Evolutionary conservation across 83 land plant species (phyloP).

Genomic region (Isoetes engelmannii): DNA sequence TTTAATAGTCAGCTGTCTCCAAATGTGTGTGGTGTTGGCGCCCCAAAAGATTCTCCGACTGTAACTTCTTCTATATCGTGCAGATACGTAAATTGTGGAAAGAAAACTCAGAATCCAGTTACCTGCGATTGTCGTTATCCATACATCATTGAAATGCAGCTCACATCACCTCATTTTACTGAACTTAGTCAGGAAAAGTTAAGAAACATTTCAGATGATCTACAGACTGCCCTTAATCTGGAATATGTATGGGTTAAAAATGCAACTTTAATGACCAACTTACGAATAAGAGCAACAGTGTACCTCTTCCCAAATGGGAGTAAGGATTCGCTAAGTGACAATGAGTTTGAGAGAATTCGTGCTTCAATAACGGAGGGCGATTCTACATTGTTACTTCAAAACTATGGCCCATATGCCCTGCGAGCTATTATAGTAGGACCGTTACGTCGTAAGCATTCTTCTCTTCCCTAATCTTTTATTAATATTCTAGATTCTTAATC

Average conservation of each 20-base stretch:
- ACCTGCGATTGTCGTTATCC: constrained; percentile 1
- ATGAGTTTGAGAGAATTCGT: no score
- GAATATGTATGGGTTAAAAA: background rate
- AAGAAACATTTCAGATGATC: no score
- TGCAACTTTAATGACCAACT: background rate
- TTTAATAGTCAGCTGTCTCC: background rate
- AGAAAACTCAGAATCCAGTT: background rate
- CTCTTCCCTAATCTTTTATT: no score
- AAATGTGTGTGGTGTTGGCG: no score
- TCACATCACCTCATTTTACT: background rate
- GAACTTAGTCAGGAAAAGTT: no score
- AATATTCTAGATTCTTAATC: no score
- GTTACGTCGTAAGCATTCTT: background rate
- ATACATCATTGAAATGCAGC: background rate
- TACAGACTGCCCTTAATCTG: background rate
- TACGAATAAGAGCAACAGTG: background rate
- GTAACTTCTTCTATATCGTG: background rate
- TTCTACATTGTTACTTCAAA: no score
- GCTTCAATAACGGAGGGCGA: no score
- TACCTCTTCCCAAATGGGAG: background rate
- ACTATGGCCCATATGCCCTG: background rate
- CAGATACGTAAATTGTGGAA: background rate
- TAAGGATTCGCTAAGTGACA: no score
- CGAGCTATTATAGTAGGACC: background rate
- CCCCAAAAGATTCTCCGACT: no score